Evolutionary conservation across 139 green algal species (phyloP).

Genomic region (Coelastrella sp.): DNA sequence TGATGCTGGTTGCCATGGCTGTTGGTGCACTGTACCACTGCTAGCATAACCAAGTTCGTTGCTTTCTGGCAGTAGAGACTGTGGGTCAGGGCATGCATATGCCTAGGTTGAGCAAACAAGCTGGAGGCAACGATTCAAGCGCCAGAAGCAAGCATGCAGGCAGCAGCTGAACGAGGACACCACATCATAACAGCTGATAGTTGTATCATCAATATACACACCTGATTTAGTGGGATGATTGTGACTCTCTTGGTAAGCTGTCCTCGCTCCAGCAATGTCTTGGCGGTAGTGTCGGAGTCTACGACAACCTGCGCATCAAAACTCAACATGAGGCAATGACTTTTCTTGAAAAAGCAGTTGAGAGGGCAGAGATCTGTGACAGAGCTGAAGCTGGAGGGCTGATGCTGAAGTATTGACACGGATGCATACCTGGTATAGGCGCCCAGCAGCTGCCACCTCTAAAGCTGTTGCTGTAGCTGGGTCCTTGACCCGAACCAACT

Average conservation of each 20-base stretch:
- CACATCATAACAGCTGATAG: too few species aligned
- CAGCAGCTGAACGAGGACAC: too few species aligned
- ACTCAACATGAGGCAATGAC: background rate
- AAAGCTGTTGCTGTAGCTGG: conserved; percentile 79
- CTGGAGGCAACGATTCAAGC: too few species aligned
- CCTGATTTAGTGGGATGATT: conserved; percentile 98
- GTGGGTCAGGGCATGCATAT: too few species aligned
- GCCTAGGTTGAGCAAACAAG: too few species aligned
- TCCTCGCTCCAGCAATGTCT: conserved; percentile 89
- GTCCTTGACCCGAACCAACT: conserved; percentile 86
- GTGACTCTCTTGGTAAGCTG: conserved; percentile 90
- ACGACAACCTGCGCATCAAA: conserved; percentile 83
- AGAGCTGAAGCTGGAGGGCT: background rate
- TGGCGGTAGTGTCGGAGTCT: conserved; percentile 85
- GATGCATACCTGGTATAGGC: conserved; percentile 89
- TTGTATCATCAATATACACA: too few species aligned
- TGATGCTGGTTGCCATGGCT: too few species aligned
- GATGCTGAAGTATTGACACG: background rate
- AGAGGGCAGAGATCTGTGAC: too few species aligned
- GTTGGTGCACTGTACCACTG: background rate
- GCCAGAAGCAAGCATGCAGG: too few species aligned
- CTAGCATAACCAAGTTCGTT: background rate
- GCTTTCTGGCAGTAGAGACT: background rate
- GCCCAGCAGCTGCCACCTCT: conserved; percentile 95
- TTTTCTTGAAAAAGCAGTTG: too few species aligned